Base-by-base conservation (phyloP, 441 rosid species). In the Breynia disticha region DNA sequence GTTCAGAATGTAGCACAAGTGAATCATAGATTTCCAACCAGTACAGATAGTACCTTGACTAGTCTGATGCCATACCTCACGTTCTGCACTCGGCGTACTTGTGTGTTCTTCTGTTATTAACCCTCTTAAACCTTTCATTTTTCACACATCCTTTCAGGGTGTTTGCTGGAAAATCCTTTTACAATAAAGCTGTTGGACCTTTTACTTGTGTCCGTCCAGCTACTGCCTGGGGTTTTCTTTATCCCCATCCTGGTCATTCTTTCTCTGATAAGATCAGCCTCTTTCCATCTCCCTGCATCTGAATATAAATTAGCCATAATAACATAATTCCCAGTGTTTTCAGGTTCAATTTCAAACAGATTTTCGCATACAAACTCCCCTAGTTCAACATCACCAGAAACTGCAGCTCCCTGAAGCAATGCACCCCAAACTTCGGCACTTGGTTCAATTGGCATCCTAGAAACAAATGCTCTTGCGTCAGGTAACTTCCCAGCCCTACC, bases 381-480 rank as follows among this genome's bases (percentile, higher is more conserved):
- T 43, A 87, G 77, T 64, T 84, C 87, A 55, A 78, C 76, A 65
- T 90, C 81, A 54, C 83, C 79, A 10, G 71, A 59, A 65, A 84
- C 74, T 7, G 77, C 79, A 57, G 97, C 95, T 43, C 95, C 96
- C 50, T 79, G 71, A 50, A 84, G 82, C 79, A 90, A 72, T 51
- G 90, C 86, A 53, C 96, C 96, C 95, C 96, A 87, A 57, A 81
- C 80, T 71, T 83, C 73, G 39, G 86, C 82, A 56, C 58, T 79
- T 52, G 91, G 95, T 63, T 79, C 74, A 9, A 79, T 55, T 43
- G 90, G 87, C 89, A 86, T 86, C 64, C 59, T 70, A 41, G 66
- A 60, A 56, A 86, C 75, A 69, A 82, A 79, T 37, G 87, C 86
- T 59, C 63, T 62, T 43, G 97, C 96, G 63, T 81, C 90, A 11